Conservation (phyloP, 1,139 yeast genomes). For the Wickerhamomyces sp. region DNA sequence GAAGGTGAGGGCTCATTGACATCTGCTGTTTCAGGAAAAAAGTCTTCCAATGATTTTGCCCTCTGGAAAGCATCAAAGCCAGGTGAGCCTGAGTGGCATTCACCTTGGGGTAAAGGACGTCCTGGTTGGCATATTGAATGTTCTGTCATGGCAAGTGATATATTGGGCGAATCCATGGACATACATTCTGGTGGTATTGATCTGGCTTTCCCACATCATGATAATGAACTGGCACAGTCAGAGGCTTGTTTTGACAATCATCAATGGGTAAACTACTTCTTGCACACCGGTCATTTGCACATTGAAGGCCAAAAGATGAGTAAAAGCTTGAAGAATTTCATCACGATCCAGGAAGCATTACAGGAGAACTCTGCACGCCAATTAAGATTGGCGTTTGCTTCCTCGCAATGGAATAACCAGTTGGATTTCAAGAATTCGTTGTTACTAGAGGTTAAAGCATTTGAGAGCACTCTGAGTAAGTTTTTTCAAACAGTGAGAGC, state of each 20-base stretch:
- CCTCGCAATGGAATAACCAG: slow-evolving; percentile 89
- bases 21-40: slow-evolving; percentile 49
- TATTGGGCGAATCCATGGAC: slow-evolving; percentile 79
- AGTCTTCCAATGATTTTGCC: slow-evolving; percentile 83
- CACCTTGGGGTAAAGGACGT: slow-evolving; percentile 96
- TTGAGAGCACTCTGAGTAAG: slow-evolving; percentile 70
- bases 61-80: slow-evolving; percentile 95
- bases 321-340: slow-evolving; percentile 88
- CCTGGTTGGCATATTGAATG: slow-evolving; percentile 99
- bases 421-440: slow-evolving; percentile 85
- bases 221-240: slow-evolving; percentile 93
- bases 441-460: slow-evolving; percentile 67
- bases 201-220: slow-evolving; percentile 99
- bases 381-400: slow-evolving; percentile 82
- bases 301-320: slow-evolving; percentile 99
- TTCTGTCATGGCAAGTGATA: slow-evolving; percentile 96
- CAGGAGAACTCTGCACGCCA: slow-evolving; percentile 68
- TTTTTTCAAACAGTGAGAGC: slow-evolving; percentile 86
- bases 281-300: slow-evolving; percentile 96
- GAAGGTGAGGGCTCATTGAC: slow-evolving; percentile 95
- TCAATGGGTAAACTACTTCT: slow-evolving; percentile 95
- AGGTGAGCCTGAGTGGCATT: slow-evolving; percentile 95
- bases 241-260: slow-evolving; percentile 86
- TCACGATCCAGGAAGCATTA: slow-evolving; percentile 90
- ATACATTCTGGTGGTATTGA: slow-evolving; percentile 98